Conservation (phyloP, 2,329 filamentous ascomycete genomes). For the Aspergillus sclerotialis region DNA sequence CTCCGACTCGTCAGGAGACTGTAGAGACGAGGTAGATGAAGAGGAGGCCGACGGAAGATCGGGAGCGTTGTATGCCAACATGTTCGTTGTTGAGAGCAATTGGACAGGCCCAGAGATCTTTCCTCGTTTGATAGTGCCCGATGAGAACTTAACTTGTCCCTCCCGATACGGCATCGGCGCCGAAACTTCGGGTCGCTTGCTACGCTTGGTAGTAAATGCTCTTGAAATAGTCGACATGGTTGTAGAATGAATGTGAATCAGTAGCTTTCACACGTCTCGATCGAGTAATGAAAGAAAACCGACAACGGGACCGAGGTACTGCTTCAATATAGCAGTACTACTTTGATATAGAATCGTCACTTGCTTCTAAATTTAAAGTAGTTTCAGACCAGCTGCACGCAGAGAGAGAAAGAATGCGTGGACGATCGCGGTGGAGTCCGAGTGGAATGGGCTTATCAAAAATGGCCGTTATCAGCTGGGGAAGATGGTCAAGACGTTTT, state of each 20-base stretch:
- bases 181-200: conserved; percentile 40
- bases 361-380: too few relatives aligned
- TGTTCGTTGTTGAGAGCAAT: conserved; percentile 89
- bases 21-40: conserved; percentile 47
- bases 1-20: conserved; percentile 68
- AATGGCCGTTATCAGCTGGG: conserved; percentile 23
- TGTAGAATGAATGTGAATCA: conserved; percentile 1
- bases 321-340: background rate
- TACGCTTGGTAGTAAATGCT: conserved; percentile 44
- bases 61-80: conserved; percentile 90
- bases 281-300: too few relatives aligned
- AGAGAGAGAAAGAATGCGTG: conserved; percentile 16
- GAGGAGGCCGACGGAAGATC: conserved; percentile 54
- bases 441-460: conserved; percentile 21
- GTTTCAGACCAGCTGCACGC: too few relatives aligned
- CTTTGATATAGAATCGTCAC: too few relatives aligned
- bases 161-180: conserved; percentile 38
- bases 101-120: conserved; percentile 79
- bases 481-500: conserved; percentile 3
- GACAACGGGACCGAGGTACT: too few relatives aligned
- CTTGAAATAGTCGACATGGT: conserved; percentile 35
- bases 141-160: conserved; percentile 37
- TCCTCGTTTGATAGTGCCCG: conserved; percentile 40
- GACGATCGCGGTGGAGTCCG: conserved; percentile 21
- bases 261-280: too few relatives aligned